Base-by-base conservation (phyloP, 768 basidiomycete species). In the Daedaleopsis sinensis region DNA sequence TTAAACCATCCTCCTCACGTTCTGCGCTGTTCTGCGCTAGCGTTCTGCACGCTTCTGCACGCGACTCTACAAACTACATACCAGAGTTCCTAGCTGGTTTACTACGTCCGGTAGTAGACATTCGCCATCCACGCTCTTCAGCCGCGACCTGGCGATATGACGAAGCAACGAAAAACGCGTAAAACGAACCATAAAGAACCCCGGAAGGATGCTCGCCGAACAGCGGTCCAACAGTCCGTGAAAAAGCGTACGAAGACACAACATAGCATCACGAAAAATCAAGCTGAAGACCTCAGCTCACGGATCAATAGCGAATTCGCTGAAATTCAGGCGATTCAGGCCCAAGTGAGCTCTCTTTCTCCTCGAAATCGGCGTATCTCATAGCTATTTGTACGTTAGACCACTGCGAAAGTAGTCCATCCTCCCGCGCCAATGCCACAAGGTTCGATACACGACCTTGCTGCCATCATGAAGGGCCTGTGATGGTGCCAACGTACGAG, bases 271-370 rank as follows among this genome's bases (percentile, higher is more conserved):
- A 50, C 62, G 16, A 55, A 48, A 21, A 48, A 44, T 18, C 58
- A 37, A 12, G 32, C 55, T n/a, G 62, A 32, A 13, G 58, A 60
- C n/a, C 35, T 57, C 27, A 59, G 58, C 8, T 55, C 63, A 5
- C 38, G 57, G 24, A 48, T 64, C 1, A 55, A 64, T 21, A 24
- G 55, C 36, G 39, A 60, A n/a, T 49, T 57, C n/a, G 35, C 50
- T 21, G 27, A 64, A n/a, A 42, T 59, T 15, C 57, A 51, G 18
- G 38, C 51, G 7, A 18, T 56, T 18, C n/a, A 55, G 11, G 19
- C 47, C 15, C 37, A 39, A 24, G 60, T 61, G 38, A 19, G 53
- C 27, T 46, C 12, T n/a, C 15, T 10, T 11, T 13, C n/a, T 54
- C n/a, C 15, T 43, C 16, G 13, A 27, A 8, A 23, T 27, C 9